Conservation (phyloP, 805 yeast genomes). For the Candida oleophila region DNA sequence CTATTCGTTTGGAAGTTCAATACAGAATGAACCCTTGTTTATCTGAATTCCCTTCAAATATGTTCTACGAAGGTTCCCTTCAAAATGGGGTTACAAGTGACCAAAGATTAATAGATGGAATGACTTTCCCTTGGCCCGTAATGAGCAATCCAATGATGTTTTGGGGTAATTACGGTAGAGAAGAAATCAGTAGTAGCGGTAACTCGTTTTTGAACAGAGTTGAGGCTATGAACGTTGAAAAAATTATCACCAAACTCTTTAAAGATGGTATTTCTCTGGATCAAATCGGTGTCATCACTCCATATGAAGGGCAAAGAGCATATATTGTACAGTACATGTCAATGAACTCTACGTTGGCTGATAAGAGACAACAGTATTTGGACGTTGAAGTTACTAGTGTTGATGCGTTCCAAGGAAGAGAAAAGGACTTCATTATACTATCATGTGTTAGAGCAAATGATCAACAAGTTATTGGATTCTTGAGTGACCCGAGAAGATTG, state of each 20-base stretch:
- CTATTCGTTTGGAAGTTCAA: slow-evolving; percentile 85
- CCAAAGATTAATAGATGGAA: slow-evolving; percentile 54
- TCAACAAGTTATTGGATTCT: slow-evolving; percentile 39
- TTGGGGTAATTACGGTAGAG: slow-evolving; percentile 87
- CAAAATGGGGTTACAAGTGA: slow-evolving; percentile 88
- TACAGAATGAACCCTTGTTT: slow-evolving; percentile 92
- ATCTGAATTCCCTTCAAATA: slow-evolving; percentile 83
- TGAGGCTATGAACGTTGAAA: slow-evolving; percentile 88
- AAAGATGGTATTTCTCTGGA: slow-evolving; percentile 74
- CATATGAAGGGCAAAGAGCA: slow-evolving; percentile 91
- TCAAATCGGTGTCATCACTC: slow-evolving; percentile 91
- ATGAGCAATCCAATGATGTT: slow-evolving; percentile 89
- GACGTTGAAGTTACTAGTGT: slow-evolving; percentile 75
- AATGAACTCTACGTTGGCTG: slow-evolving; percentile 60
- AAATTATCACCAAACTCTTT: slow-evolving; percentile 68
- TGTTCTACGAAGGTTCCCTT: slow-evolving; percentile 88
- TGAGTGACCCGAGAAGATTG: slow-evolving; percentile 43
- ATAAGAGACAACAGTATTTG: slow-evolving; percentile 55
- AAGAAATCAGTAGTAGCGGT: slow-evolving; percentile 82
- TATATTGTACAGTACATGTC: slow-evolving; percentile 77
- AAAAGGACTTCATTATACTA: slow-evolving; percentile 42
- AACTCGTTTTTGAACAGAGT: slow-evolving; percentile 79
- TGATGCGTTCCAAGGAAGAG: slow-evolving; percentile 46
- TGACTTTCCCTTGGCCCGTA: slow-evolving; percentile 90
- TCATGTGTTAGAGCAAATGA: slow-evolving; percentile 47